These are phyloP conservation scores for Jacaranda copaia DNA, from an alignment of 257 asterid species.

Conservation along the genomic window DNA sequence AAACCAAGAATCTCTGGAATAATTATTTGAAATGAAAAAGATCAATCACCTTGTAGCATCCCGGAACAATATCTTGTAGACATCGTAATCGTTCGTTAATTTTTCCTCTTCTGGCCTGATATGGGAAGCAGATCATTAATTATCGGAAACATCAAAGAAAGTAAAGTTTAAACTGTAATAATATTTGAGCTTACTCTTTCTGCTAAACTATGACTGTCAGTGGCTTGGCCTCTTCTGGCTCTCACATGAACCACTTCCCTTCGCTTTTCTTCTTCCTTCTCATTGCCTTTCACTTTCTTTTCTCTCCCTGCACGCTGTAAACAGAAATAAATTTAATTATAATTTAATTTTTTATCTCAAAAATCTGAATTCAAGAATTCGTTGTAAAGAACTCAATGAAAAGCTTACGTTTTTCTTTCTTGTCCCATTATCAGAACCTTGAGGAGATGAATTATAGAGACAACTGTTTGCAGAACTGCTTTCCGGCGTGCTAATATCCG, in stretches of 20 bases:
- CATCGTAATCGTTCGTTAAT: slow-evolving; percentile 83
- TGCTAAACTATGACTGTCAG: slow-evolving; percentile 96
- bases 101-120: slow-evolving; percentile 90
- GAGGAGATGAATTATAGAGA: slow-evolving; percentile 59
- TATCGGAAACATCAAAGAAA: not conserved
- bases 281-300: slow-evolving; percentile 48
- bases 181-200: slow-evolving; percentile 67
- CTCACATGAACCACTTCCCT: slow-evolving; percentile 87
- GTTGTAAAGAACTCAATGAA: not conserved
- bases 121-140: not conserved
- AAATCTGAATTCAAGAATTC: not conserved
- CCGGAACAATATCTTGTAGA: slow-evolving; percentile 92
- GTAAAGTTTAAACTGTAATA: too few species aligned
- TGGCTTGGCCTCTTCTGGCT: slow-evolving; percentile 94
- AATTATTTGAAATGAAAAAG: not conserved
- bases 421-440: slow-evolving; percentile 51
- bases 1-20: not conserved
- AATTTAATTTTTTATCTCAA: not conserved
- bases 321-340: not conserved
- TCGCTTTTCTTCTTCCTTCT: slow-evolving; percentile 52
- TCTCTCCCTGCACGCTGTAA: slow-evolving; percentile 55
- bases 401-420: slow-evolving; percentile 49
- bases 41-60: slow-evolving; percentile 77
- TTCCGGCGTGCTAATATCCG: slow-evolving; percentile 46
- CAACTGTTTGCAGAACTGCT: slow-evolving; percentile 44